A percentile compares a stretch with the other conserved stretches of the same genome.
These are phyloP conservation scores for Wickerhamiella galacta DNA, from an alignment of 805 yeast species.

Conservation along the genomic window DNA sequence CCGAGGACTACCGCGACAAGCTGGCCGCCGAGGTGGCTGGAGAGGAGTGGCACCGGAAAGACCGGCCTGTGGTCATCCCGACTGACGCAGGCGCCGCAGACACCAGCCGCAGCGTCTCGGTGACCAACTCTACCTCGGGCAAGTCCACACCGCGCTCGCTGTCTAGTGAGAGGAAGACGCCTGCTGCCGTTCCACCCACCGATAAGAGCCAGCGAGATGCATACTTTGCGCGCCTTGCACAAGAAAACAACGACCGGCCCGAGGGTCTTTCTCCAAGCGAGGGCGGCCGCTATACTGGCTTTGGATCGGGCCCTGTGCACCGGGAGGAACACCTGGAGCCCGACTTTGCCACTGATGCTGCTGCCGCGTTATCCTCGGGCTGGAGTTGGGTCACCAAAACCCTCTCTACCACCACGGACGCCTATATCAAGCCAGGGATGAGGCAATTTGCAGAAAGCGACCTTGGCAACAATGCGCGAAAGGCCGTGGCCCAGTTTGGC, in stretches of 20 bases:
- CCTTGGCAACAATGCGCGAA: slow-evolving; percentile 59
- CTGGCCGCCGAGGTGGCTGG: slow-evolving; percentile 65
- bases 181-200: slow-evolving; percentile 2
- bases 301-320: slow-evolving; percentile 50
- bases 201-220: slow-evolving; percentile 54
- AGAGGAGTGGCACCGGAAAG: slow-evolving; percentile 42
- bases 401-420: slow-evolving; percentile 72
- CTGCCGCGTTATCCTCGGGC: slow-evolving; percentile 81
- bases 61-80: slow-evolving; percentile 18
- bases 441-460: slow-evolving; percentile 69
- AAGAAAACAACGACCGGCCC: slow-evolving; percentile 54
- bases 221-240: slow-evolving; percentile 68
- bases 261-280: slow-evolving; percentile 75
- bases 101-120: not conserved
- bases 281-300: slow-evolving; percentile 86
- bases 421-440: slow-evolving; percentile 82
- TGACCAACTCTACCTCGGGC: not conserved
- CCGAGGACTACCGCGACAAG: slow-evolving; percentile 83
- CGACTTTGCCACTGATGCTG: slow-evolving; percentile 49
- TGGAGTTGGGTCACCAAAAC: slow-evolving; percentile 89
- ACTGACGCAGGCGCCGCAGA: slow-evolving; percentile 5
- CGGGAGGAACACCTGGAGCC: slow-evolving; percentile 25
- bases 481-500: slow-evolving; percentile 95
- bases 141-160: not conserved
- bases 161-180: slow-evolving; percentile 1